Base-by-base conservation (phyloP, 2,329 filamentous ascomycete species). In the Xenoacremonium recifei region DNA sequence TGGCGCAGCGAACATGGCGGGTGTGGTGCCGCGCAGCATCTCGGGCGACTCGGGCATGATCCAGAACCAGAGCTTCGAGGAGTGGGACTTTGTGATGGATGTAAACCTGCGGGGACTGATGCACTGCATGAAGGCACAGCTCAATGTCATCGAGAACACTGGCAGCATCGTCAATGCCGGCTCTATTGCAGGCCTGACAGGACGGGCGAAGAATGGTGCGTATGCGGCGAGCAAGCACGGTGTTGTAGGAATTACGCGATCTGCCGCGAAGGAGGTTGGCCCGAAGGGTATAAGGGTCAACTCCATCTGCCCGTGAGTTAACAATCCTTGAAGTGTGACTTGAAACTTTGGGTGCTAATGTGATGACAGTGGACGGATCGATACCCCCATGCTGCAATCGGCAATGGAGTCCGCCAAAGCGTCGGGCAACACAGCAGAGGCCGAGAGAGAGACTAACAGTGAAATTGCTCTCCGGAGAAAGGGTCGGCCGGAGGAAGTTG, bases 101-200 rank as follows among this genome's bases (percentile, higher is more conserved):
- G 54, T 65, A 34, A 64, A 64, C 37, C 36, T 54, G 5, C 59
- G 44, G 2, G 61, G 61, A 1, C 35, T 62, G 20, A 55, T 63
- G 55, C 42, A 58, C 42, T 60, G 57, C 39, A 45, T 64, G 44
- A 52, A 57, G 35, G 48, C 59, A 9, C 50, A 63, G 44, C 41
- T 63, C n/a, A 21, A 39, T 18, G 38, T 33, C 9, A 73, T 77
- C 40, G 50, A 49, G 12, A 54, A 61, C 7, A 57, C 61, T 0
- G 70, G 69, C 0, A 72, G 70, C 50, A 70, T 77, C 25, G 72
- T 77, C 39, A 76, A 71, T 54, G 66, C 69, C 7, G 55, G 66
- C 12, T 69, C 64, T 35, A 65, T 72, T 18, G 66, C 67, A 5
- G 72, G 72, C 0, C 32, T 71, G 3, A 58, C 52, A 10, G 71